phyloP scores from a whole-genome alignment of 345 rosid genomes.

The Populus nigra region DNA sequence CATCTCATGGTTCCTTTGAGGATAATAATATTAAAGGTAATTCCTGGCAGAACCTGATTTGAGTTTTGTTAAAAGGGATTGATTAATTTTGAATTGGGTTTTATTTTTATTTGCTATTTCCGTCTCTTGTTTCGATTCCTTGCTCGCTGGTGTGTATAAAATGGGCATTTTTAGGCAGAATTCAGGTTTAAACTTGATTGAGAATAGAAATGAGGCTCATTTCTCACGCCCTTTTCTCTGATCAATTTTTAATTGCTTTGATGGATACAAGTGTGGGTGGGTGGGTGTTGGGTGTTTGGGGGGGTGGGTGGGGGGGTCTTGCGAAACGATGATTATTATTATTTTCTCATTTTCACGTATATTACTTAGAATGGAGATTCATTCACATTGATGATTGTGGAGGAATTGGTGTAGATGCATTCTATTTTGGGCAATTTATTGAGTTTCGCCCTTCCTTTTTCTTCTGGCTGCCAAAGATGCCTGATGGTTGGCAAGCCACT shows the following conservation, averaged over 20 bases:
- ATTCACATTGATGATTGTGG: not conserved
- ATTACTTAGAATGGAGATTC: constrained; percentile 3
- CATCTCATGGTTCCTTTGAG: constrained; percentile 23
- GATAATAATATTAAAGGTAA: constrained; percentile 3
- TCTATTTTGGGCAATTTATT: not conserved
- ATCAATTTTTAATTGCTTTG: not conserved
- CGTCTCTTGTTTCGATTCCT: constrained; percentile 23
- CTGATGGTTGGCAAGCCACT: not conserved
- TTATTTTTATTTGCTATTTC: constrained; percentile 15
- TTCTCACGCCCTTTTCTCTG: not conserved
- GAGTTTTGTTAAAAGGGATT: constrained; percentile 9
- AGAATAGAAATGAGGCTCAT: not conserved
- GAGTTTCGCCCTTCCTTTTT: not conserved
- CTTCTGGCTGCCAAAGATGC: not conserved
- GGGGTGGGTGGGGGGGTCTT: not conserved
- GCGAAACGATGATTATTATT: not conserved
- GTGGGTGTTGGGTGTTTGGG: not conserved
- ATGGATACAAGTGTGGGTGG: not conserved
- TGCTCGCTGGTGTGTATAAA: not conserved
- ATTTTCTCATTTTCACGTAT: constrained; percentile 1
- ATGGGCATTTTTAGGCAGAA: not conserved
- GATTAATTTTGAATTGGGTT: constrained; percentile 16
- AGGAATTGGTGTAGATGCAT: not conserved
- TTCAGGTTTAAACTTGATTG: constrained; percentile 6
- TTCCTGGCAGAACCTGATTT: constrained; percentile 1